Percentiles rank a stretch among this genome's conserved stretches.
Evolutionary conservation across 306 rosid genomes (phyloP).

Genomic region (Glycine latifolia): DNA sequence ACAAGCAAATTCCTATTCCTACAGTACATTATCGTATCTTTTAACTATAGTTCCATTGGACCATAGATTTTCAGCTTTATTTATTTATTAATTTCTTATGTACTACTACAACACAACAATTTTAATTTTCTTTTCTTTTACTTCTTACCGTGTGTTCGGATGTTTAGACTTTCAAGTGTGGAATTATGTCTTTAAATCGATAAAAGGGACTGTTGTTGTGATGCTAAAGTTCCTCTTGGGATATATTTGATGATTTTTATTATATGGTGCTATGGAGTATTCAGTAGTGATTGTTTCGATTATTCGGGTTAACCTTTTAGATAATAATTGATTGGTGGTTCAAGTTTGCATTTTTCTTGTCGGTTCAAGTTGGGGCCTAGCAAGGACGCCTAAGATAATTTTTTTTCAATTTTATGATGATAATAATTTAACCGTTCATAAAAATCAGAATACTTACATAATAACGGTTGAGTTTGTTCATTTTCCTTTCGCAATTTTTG

Average conservation of each 20-base stretch:
- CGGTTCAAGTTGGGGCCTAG: neutral
- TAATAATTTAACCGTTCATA: neutral
- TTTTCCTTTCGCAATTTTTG: neutral
- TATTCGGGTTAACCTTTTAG: neutral
- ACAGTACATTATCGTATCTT: neutral
- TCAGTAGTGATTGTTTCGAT: neutral
- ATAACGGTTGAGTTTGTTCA: too few relatives aligned
- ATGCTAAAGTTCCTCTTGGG: neutral
- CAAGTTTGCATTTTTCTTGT: neutral
- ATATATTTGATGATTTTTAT: neutral
- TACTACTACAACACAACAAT: neutral
- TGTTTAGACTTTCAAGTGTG: neutral
- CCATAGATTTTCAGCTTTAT: neutral
- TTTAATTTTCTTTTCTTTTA: neutral
- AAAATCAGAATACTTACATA: neutral
- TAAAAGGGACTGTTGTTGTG: neutral
- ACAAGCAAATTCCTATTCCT: slow-evolving; percentile 34
- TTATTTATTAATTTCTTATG: neutral
- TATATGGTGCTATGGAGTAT: neutral
- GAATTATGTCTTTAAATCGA: neutral
- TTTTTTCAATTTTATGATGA: neutral
- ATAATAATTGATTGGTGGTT: neutral
- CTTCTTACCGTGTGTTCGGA: neutral
- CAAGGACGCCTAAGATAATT: neutral
- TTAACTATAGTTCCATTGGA: too few relatives aligned